These are phyloP conservation scores for Solanum bulbocastanum DNA, from an alignment of 257 asterid species.

Conservation along the genomic window DNA sequence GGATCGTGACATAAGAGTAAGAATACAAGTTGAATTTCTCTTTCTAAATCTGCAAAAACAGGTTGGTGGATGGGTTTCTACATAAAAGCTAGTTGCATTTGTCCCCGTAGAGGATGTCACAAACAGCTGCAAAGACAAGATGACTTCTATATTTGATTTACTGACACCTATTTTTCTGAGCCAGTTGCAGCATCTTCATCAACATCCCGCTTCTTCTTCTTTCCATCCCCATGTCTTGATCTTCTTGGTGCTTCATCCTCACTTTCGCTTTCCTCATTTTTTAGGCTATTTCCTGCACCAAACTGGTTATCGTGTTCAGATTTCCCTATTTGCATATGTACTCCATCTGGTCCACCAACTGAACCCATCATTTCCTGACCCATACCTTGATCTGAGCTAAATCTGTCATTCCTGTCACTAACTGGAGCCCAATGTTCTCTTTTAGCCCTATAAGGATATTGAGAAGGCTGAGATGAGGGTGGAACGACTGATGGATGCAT, in stretches of 20 bases:
- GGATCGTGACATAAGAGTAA: neutral
- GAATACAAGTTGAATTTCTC: neutral
- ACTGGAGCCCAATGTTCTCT: conserved; percentile 37
- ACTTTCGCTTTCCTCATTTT: conserved; percentile 66
- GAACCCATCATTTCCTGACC: conserved; percentile 39
- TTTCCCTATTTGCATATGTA: conserved; percentile 32
- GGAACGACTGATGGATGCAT: conserved; percentile 27
- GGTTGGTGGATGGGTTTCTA: neutral
- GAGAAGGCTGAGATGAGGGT: conserved; percentile 38
- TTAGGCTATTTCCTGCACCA: conserved; percentile 16
- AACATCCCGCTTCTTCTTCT: conserved; percentile 53
- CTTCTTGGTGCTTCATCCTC: conserved; percentile 91
- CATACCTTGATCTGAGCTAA: conserved; percentile 42
- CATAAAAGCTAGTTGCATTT: neutral
- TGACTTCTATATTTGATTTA: neutral
- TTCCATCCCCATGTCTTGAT: conserved; percentile 83
- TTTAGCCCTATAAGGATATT: conserved; percentile 35
- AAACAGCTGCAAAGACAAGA: neutral
- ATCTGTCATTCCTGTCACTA: conserved; percentile 30
- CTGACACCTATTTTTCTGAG: conserved; percentile 17
- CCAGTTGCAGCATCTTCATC: conserved; percentile 27
- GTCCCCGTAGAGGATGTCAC: conserved; percentile 40
- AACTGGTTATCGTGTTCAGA: conserved; percentile 32
- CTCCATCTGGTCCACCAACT: conserved; percentile 25
- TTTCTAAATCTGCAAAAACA: neutral